phyloP scores from a whole-genome alignment of 1,284 basidiomycete genomes.

The Erythrobasidium hasegawianum region DNA sequence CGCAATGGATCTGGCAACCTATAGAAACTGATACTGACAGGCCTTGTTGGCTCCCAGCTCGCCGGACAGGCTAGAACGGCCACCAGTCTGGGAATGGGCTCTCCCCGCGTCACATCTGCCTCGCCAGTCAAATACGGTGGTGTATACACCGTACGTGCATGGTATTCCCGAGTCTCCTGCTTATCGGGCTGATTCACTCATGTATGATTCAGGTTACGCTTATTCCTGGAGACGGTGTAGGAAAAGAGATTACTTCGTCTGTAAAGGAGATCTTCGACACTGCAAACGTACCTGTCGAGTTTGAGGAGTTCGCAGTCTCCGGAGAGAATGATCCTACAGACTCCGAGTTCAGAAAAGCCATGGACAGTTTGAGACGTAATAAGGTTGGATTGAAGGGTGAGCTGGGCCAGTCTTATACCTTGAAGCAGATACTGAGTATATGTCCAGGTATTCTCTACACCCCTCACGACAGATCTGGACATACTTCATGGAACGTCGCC shows the following conservation, averaged over 20 bases:
- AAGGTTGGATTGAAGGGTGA: conserved; percentile 95
- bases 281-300: conserved; percentile 97
- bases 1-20: too few species aligned
- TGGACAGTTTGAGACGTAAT: conserved; percentile 95
- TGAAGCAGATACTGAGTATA: too few species aligned
- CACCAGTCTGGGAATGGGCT: conserved; percentile 16
- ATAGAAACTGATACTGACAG: neutral
- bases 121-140: conserved; percentile 90
- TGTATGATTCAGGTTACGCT: conserved; percentile 16
- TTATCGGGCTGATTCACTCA: conserved; percentile 48
- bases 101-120: conserved; percentile 6
- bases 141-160: conserved; percentile 66
- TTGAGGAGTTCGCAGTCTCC: conserved; percentile 59
- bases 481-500: conserved; percentile 99
- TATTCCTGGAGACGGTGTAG: conserved; percentile 79
- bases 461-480: conserved; percentile 90
- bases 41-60: conserved; percentile 10
- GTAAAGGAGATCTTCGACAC: conserved; percentile 99
- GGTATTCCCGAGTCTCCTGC: conserved; percentile 61
- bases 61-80: conserved; percentile 23
- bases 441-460: conserved; percentile 99
- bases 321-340: conserved; percentile 93
- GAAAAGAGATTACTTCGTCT: conserved; percentile 93
- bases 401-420: too few species aligned
- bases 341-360: conserved; percentile 91